Conservation (phyloP, 257 asterid genomes). For the Nemophila menziesii region DNA sequence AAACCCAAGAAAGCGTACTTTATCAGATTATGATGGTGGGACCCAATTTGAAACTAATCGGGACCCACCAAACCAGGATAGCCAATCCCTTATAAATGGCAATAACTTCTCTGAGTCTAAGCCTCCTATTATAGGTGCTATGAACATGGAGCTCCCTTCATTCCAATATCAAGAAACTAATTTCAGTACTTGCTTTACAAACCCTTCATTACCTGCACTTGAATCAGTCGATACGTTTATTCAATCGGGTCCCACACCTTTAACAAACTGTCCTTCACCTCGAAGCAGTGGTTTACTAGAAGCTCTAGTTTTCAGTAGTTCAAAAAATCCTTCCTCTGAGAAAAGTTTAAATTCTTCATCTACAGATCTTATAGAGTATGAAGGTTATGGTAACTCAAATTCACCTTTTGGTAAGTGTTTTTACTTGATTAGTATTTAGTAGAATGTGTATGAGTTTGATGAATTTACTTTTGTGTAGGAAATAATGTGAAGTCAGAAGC, state of each 20-base stretch:
- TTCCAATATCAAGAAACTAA: conserved; percentile 53
- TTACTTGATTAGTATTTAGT: conserved; percentile 21
- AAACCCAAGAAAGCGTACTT: conserved; percentile 26
- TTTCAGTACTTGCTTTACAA: conserved; percentile 30
- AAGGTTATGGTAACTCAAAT: conserved; percentile 24
- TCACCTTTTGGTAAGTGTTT: conserved; percentile 34
- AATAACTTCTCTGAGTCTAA: conserved; percentile 54
- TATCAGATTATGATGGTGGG: conserved; percentile 23
- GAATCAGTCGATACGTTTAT: conserved; percentile 35
- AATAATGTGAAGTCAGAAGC: conserved; percentile 32
- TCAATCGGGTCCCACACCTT: conserved; percentile 30
- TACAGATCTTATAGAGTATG: conserved; percentile 22
- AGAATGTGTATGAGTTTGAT: too few relatives aligned
- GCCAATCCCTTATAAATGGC: conserved; percentile 31
- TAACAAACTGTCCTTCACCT: conserved; percentile 36
- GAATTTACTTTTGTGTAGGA: conserved; percentile 16
- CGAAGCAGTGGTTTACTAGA: conserved; percentile 60
- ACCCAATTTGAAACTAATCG: conserved; percentile 23
- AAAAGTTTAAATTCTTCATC: conserved; percentile 29
- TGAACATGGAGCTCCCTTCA: conserved; percentile 81
- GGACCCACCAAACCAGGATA: conserved; percentile 27
- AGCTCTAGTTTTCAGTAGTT: conserved; percentile 38
- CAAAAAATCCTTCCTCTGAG: conserved; percentile 26
- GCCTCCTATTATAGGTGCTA: conserved; percentile 47
- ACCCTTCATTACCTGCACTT: conserved; percentile 20